phyloP scores from a whole-genome alignment of 306 rosid species.

The Myrica gale region DNA sequence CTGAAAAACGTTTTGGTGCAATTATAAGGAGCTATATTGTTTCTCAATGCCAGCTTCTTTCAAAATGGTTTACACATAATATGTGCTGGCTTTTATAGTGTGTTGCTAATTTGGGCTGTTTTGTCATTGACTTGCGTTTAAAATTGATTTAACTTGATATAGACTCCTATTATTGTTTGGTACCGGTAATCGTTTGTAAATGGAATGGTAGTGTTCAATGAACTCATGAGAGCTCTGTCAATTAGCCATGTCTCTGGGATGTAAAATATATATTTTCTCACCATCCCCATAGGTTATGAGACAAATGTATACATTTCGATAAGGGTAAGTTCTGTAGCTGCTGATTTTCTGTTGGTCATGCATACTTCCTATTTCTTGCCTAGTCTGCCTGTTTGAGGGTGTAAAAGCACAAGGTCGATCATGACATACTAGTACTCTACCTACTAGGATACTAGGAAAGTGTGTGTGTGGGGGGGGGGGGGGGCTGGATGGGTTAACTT shows the following conservation, averaged over 20 bases:
- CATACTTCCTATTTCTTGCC: not conserved
- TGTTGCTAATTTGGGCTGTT: not conserved
- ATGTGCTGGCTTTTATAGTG: not conserved
- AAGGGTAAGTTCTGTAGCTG: not conserved
- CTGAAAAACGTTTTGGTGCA: not conserved
- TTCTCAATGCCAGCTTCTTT: not conserved
- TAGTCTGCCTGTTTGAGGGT: slow-evolving; percentile 4
- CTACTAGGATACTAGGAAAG: not conserved
- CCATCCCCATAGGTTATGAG: no score
- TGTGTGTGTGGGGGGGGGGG: no score
- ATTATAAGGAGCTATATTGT: not conserved
- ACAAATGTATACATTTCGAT: no score
- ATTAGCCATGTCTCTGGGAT: not conserved
- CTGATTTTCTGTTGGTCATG: not conserved
- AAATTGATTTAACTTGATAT: not conserved
- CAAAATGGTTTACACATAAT: not conserved
- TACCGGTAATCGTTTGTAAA: not conserved
- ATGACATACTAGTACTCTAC: not conserved
- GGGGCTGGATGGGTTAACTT: not conserved
- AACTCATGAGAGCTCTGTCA: not conserved
- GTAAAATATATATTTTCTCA: no score
- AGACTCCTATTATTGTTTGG: not conserved
- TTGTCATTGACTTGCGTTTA: not conserved
- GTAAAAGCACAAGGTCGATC: not conserved
- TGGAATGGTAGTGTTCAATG: no score